phyloP scores from a whole-genome alignment of 2,329 filamentous ascomycete genomes.

The Eurotiales sp. region DNA sequence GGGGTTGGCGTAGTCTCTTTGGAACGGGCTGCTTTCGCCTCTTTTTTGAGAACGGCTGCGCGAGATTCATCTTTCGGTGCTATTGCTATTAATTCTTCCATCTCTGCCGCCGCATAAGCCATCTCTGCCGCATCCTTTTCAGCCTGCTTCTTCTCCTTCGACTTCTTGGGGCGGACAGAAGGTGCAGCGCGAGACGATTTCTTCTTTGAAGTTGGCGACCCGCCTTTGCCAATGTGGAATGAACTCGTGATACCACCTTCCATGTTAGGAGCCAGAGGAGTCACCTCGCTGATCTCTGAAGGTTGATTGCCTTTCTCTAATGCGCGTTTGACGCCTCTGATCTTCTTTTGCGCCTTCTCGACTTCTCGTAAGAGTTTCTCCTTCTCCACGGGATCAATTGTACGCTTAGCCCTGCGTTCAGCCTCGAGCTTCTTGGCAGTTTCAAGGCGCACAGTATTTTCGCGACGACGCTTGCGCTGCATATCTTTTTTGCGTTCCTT shows the following conservation, averaged over 20 bases:
- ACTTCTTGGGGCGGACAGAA: constrained; percentile 74
- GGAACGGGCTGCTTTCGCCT: constrained; percentile 35
- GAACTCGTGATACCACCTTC: constrained; percentile 83
- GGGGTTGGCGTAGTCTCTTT: constrained; percentile 46
- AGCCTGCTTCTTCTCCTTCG: constrained; percentile 67
- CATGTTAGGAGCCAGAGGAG: constrained; percentile 71
- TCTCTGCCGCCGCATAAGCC: constrained; percentile 68
- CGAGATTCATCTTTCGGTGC: constrained; percentile 56
- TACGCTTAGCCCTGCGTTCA: constrained; percentile 70
- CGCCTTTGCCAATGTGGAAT: constrained; percentile 65
- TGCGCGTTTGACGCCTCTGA: constrained; percentile 81
- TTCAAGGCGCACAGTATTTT: constrained; percentile 91
- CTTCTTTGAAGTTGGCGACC: constrained; percentile 48
- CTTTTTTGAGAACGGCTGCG: constrained; percentile 42
- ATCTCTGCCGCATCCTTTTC: constrained; percentile 76
- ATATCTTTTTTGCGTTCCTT: constrained; percentile 99
- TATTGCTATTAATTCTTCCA: constrained; percentile 45
- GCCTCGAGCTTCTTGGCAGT: constrained; percentile 77
- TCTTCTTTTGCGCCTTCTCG: constrained; percentile 88
- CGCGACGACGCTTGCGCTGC: constrained; percentile 91
- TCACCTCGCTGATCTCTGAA: constrained; percentile 70
- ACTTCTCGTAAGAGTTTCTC: constrained; percentile 79
- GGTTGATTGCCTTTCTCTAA: constrained; percentile 73
- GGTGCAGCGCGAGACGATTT: constrained; percentile 50
- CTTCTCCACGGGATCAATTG: constrained; percentile 77